Evolutionary conservation across 2,329 filamentous ascomycete genomes (phyloP), one percentile per base, ranked within the genome.

Genomic region (Phaeosphaeria sp.): DNA sequence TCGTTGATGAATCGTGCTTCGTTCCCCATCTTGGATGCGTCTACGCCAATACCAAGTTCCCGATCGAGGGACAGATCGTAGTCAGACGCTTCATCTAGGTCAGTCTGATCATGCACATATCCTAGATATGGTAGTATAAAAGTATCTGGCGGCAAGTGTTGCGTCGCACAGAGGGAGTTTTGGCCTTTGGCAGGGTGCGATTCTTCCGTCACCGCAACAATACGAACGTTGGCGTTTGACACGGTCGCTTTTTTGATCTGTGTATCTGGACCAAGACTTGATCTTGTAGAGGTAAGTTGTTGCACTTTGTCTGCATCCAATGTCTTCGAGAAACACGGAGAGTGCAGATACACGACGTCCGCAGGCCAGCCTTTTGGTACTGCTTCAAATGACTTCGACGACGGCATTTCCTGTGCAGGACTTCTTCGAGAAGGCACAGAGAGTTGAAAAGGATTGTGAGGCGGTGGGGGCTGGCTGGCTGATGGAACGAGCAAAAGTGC

Each of bases 1-100:
- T 85, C 83, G 60, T 85, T 85, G 58, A 82, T 79, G 62, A 83
- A 84, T 44, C 83, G 74, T 4, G 80, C 79, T 63, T 85, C 82
- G 61, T 85, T 85, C 25, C 83, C 83, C 60, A 78, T 78, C 1
- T 67, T 71, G 1, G 77, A 77, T 3, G 81, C 82, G 63, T 85
- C 83, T 10, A 84, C 77, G 18, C 79, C 79, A 11, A 85, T 67
- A 11, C 75, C 80, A 6, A 80, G 63, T 3, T 84, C 81, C 21
- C 81, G 76, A 66, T 84, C 82, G 15, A 85, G 72, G 21, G 75
- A 80, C 5, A 85, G 73, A 62, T 85, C 83, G 68, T 85, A 85
- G 67, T 83, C 77, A 18, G 79, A 82, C 3, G 68, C 60, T 17
- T 73, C 68, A 58, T 85, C 78, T 30, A 67, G 72, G 47, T 80